Percentiles rank a stretch among this genome's conserved stretches.
phyloP scores from a whole-genome alignment of 768 basidiomycete species.

The Sistotremastrum suecicum region DNA sequence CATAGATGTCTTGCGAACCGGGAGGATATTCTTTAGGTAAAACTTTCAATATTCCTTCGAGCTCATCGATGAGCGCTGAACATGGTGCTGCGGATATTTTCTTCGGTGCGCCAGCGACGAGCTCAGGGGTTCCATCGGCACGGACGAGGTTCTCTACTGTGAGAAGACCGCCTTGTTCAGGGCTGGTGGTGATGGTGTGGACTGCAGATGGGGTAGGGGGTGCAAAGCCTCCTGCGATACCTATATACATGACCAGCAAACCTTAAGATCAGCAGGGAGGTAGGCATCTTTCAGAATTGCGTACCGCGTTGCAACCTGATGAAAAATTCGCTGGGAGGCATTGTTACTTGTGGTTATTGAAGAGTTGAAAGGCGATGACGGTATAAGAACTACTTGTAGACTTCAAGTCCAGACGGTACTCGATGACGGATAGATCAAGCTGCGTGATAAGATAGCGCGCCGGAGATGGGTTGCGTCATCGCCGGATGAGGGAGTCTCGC shows the following conservation, averaged over 20 bases:
- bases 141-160: constrained; percentile 35
- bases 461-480: too few relatives aligned
- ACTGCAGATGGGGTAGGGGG: constrained; percentile 49
- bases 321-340: constrained; percentile 39
- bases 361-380: background rate
- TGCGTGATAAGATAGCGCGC: too few relatives aligned
- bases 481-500: too few relatives aligned
- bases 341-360: constrained; percentile 14
- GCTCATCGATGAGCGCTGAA: constrained; percentile 36
- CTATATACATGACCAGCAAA: constrained; percentile 21
- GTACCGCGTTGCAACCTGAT: constrained; percentile 49
- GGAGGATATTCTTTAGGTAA: constrained; percentile 42
- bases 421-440: too few relatives aligned
- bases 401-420: background rate
- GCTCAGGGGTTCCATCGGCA: constrained; percentile 28
- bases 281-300: constrained; percentile 2
- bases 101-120: constrained; percentile 30
- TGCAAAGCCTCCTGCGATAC: constrained; percentile 64
- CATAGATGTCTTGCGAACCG: constrained; percentile 62
- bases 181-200: constrained; percentile 33
- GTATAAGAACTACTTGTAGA: background rate
- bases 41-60: constrained; percentile 42
- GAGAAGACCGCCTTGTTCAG: constrained; percentile 22
- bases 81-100: constrained; percentile 15
- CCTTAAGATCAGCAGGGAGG: background rate